phyloP scores from a whole-genome alignment of 78 protist genomes.

The Emiliania huxleyi region DNA sequence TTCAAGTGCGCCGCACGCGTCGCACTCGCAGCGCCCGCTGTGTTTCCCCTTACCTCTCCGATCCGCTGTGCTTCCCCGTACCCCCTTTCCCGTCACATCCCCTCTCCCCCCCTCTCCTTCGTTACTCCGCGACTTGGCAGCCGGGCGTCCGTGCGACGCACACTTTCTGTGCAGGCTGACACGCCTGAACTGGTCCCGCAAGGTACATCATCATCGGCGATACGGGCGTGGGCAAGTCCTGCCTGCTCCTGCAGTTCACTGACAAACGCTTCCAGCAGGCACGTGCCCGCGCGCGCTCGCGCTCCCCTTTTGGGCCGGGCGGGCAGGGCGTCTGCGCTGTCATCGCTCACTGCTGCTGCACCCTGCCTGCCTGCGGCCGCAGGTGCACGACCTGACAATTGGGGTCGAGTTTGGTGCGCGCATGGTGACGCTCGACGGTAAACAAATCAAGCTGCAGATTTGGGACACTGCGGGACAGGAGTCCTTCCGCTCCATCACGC shows the following conservation, averaged over 20 bases:
- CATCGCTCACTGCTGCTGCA: too few species aligned
- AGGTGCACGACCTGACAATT: slow-evolving; percentile 95
- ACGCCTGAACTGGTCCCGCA: not conserved
- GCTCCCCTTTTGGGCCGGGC: too few species aligned
- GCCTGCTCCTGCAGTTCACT: slow-evolving; percentile 94
- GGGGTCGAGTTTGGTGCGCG: slow-evolving; percentile 98
- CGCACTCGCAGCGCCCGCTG: too few species aligned
- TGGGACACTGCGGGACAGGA: slow-evolving; percentile 99
- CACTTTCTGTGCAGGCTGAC: not conserved
- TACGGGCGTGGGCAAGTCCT: slow-evolving; percentile 92
- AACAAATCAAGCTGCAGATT: slow-evolving; percentile 94
- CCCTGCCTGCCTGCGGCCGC: slow-evolving; percentile 17
- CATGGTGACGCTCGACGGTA: slow-evolving; percentile 78
- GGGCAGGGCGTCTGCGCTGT: too few species aligned
- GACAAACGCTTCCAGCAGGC: slow-evolving; percentile 88
- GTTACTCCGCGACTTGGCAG: too few species aligned
- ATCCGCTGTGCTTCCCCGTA: too few species aligned
- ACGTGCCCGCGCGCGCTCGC: too few species aligned
- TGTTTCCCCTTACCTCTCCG: too few species aligned
- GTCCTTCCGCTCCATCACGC: slow-evolving; percentile 95
- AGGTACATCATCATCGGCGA: slow-evolving; percentile 97
- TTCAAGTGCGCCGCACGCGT: too few species aligned
- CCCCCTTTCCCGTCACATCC: too few species aligned
- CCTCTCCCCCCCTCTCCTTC: too few species aligned
- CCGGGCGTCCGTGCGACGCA: too few species aligned